phyloP scores from a whole-genome alignment of 148 eudicot species.

The Limonium bicolor region DNA sequence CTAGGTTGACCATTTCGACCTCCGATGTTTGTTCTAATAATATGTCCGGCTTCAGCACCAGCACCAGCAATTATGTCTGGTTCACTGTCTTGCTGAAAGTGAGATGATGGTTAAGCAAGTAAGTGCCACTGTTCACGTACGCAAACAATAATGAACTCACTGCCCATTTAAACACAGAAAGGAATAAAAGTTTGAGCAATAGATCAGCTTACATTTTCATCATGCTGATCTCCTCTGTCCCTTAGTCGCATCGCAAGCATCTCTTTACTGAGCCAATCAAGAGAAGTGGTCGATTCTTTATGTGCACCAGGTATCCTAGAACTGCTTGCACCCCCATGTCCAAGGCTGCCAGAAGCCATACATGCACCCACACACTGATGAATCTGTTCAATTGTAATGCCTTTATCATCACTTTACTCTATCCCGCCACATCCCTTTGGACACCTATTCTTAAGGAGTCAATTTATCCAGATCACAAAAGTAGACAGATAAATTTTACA shows the following conservation, averaged over 20 bases:
- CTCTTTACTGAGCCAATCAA: slow-evolving; percentile 90
- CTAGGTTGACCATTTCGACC: slow-evolving; percentile 93
- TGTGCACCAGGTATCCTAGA: slow-evolving; percentile 47
- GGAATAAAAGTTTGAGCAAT: too few relatives aligned
- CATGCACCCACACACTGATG: slow-evolving; percentile 9
- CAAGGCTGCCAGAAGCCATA: slow-evolving; percentile 65
- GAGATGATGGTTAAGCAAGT: background rate
- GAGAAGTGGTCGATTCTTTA: slow-evolving; percentile 63
- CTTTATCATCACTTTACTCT: too few relatives aligned
- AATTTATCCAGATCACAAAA: too few relatives aligned
- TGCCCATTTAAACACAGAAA: too few relatives aligned
- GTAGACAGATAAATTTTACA: too few relatives aligned
- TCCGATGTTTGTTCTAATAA: slow-evolving; percentile 70
- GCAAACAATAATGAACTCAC: too few relatives aligned
- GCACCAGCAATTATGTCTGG: slow-evolving; percentile 75
- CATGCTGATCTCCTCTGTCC: slow-evolving; percentile 55
- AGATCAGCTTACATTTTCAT: slow-evolving; percentile 54
- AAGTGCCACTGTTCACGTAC: too few relatives aligned
- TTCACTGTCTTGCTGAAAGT: slow-evolving; percentile 74
- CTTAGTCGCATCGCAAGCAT: slow-evolving; percentile 77
- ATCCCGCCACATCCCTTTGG: too few relatives aligned
- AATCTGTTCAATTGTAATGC: too few relatives aligned
- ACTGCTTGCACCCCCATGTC: slow-evolving; percentile 72
- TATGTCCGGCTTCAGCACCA: slow-evolving; percentile 97
- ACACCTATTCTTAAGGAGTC: too few relatives aligned